Evolutionary conservation across 805 yeast genomes (phyloP), one percentile per base, ranked within the genome.

Genomic region (Kuraishia hungarica): DNA sequence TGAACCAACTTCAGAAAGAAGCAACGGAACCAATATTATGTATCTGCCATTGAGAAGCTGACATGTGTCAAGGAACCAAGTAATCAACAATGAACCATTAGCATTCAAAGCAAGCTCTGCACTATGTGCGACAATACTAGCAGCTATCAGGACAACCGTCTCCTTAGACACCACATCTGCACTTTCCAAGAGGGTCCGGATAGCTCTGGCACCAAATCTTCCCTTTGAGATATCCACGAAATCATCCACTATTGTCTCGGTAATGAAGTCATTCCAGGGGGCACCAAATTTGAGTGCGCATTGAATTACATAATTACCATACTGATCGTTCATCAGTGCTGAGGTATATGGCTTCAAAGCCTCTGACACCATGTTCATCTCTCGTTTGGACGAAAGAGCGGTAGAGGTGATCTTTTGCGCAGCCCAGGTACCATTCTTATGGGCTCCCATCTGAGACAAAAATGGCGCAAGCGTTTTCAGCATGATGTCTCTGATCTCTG

Each of bases 381-480:
- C 89, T 52, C 81, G 77, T 50, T 77, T 83, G 52, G 82, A 83
- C 59, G 77, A 71, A 19, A 63, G 61, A 2, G 90, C 86, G 50
- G 84, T 84, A 60, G 84, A 87, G 61, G 94, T 91, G 69, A 94
- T 86, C 70, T 93, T 94, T 70, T 94, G 99, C 23, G 97, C 96
- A 1, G 97, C 98, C 99, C 99, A 94, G 4, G 99, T 94, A 58
- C 99, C 99, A 68, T 94, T 94, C 66, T 94, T 94, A 72, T 94
- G 99, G 55, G 90, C 86, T 62, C 97, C 94, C 77, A 93, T 86
- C 62, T 90, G 96, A 1, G 97, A 89, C 59, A 94, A 74, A 64
- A 79, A 89, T 26, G 92, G 96, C 2, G 86, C 75, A 48, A 96
- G 81, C 59, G 81, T 81, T 63, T 86, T 82, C 55, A 94, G 77